Evolutionary conservation across 495 filamentous ascomycete species (phyloP).

Genomic region (Bryoglossum gracile): DNA sequence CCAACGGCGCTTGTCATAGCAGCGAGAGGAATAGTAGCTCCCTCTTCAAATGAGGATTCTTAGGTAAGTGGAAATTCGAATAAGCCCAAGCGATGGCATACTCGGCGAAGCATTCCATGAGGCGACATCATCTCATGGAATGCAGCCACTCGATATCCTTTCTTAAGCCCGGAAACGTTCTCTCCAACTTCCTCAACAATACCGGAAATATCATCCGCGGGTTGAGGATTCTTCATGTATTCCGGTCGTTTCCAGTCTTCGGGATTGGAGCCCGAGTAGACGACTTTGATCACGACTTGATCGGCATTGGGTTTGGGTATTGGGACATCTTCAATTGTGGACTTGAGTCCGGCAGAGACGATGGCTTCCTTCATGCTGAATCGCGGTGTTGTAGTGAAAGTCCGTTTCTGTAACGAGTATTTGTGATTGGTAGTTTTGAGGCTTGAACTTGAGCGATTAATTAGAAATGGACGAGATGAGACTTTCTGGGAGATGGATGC

Average conservation of each 20-base stretch:
- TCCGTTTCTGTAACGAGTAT: too few relatives aligned
- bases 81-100: conserved; percentile 58
- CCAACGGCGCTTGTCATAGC: conserved; percentile 67
- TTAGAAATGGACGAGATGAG: too few relatives aligned
- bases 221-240: conserved; percentile 52
- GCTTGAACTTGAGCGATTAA: too few relatives aligned
- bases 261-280: conserved; percentile 61
- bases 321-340: conserved; percentile 55
- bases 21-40: conserved; percentile 63
- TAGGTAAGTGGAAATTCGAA: conserved; percentile 63
- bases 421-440: too few relatives aligned
- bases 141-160: conserved; percentile 78
- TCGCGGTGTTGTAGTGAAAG: not conserved
- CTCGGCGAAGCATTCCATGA: conserved; percentile 60
- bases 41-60: conserved; percentile 58
- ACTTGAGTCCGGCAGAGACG: conserved; percentile 35
- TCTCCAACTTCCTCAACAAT: conserved; percentile 73
- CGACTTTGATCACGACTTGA: conserved; percentile 64
- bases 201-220: conserved; percentile 88
- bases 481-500: too few relatives aligned
- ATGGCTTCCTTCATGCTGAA: conserved; percentile 25
- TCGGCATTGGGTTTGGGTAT: conserved; percentile 52
- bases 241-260: conserved; percentile 66
- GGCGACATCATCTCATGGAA: conserved; percentile 56
- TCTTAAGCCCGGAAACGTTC: conserved; percentile 63